Evolutionary conservation across 768 basidiomycete genomes (phyloP), one percentile per base, ranked within the genome.

Genomic region (Xerocomus brunneocitrinus): DNA sequence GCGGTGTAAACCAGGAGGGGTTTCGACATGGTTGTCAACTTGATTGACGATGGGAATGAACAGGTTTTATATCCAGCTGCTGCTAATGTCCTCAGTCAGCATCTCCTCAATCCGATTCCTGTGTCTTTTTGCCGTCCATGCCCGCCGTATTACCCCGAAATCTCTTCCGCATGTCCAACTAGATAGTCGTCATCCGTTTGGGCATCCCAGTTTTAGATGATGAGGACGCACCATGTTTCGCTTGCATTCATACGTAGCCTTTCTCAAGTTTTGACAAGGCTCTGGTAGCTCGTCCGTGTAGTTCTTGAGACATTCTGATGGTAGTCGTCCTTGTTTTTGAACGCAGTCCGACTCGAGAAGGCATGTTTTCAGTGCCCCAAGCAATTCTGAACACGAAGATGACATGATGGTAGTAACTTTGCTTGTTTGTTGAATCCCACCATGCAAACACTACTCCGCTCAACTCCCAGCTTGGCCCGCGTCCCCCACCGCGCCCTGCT

Each of bases 241-340:
- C 70, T 95, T 95, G 73, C 93, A 95, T 59, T 95, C 90, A 60
- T 89, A 93, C 1, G 88, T 84, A 10, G 90, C 89, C 68, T 82
- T 84, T 48, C 93, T 78, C 50, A 95, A 72, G 27, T 82, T 79
- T 65, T 83, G 81, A 67, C 93, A 95, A 61, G 87, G 78, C 60
- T 88, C 83, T 2, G 93, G 91, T 25, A 95, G 77, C 57, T 91
- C 86, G 50, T 84, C 74, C 24, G 70, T 73, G 69, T 94, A 89
- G 27, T 89, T 65, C 61, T 79, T 83, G 45, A 95, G 77, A 70
- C 93, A 95, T 31, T 90, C 87, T 0, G 91, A 92, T 7, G 93
- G 93, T n/a, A 89, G 75, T 50, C 76, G 71, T 3, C 85, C 82
- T 31, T 91, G 76, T 65, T 89, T 89, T 24, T 87, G 68, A 46